phyloP scores from a whole-genome alignment of 331 rosid species.

The Prunus yedoensis region DNA sequence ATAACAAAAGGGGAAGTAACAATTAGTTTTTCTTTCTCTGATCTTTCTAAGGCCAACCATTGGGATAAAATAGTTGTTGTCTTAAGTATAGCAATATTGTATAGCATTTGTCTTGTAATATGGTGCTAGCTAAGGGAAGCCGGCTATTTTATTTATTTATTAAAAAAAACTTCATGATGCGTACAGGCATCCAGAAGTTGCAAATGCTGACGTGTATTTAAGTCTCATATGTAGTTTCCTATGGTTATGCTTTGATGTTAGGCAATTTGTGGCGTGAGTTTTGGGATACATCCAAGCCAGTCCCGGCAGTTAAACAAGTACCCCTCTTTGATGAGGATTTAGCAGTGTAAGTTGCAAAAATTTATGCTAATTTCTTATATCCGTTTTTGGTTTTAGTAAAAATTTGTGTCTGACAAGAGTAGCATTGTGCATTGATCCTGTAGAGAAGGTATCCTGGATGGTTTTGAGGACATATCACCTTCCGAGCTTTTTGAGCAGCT shows the following conservation, averaged over 20 bases:
- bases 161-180: not conserved
- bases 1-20: not conserved
- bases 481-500: slow-evolving; percentile 80
- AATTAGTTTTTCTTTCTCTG: not conserved
- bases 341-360: slow-evolving; percentile 72
- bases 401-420: slow-evolving; percentile 17
- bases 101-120: not conserved
- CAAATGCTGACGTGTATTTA: not conserved
- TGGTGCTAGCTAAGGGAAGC: not conserved
- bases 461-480: slow-evolving; percentile 74
- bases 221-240: not conserved
- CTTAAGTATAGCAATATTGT: not conserved
- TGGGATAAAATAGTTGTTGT: not conserved
- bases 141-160: not conserved
- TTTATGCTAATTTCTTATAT: not conserved
- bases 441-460: slow-evolving; percentile 89
- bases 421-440: slow-evolving; percentile 28
- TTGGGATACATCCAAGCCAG: slow-evolving; percentile 90
- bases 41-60: not conserved
- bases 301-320: slow-evolving; percentile 92
- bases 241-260: slow-evolving; percentile 19
- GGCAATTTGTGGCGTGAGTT: slow-evolving; percentile 98
- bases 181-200: not conserved
- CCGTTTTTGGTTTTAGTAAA: slow-evolving; percentile 13
- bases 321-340: slow-evolving; percentile 98